phyloP scores from a whole-genome alignment of 495 filamentous ascomycete species.

The Penicillium longicatenatum region DNA sequence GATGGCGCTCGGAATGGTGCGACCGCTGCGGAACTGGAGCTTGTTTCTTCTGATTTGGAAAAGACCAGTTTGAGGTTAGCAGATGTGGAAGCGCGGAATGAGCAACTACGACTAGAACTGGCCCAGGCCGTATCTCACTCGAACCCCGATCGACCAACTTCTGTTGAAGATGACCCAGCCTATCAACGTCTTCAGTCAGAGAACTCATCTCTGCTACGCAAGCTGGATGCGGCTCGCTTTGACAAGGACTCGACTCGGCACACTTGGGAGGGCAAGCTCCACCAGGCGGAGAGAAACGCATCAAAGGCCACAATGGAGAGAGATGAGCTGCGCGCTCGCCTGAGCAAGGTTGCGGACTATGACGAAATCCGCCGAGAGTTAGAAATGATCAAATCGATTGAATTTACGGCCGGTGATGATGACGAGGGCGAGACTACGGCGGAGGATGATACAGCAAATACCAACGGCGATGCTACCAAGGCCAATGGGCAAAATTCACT shows the following conservation, averaged over 20 bases:
- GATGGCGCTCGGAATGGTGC: constrained; percentile 59
- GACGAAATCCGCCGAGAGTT: constrained; percentile 94
- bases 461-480: constrained; percentile 54
- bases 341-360: constrained; percentile 91
- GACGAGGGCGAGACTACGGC: constrained; percentile 54
- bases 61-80: constrained; percentile 83
- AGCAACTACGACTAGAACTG: constrained; percentile 86
- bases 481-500: constrained; percentile 73
- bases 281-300: constrained; percentile 44
- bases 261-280: constrained; percentile 68
- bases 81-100: constrained; percentile 92
- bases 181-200: constrained; percentile 87
- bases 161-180: constrained; percentile 81
- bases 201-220: constrained; percentile 85
- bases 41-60: constrained; percentile 88
- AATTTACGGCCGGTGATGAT: constrained; percentile 89
- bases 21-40: constrained; percentile 87
- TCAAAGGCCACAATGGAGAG: constrained; percentile 67
- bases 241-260: constrained; percentile 80
- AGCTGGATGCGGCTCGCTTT: constrained; percentile 76
- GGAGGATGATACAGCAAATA: constrained; percentile 32
- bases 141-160: constrained; percentile 54
- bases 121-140: constrained; percentile 82
- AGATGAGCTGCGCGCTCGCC: constrained; percentile 72
- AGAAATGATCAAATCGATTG: constrained; percentile 94